These are phyloP conservation scores for Chlorociboria aeruginascens DNA, from an alignment of 495 filamentous ascomycete genomes.

Conservation along the genomic window DNA sequence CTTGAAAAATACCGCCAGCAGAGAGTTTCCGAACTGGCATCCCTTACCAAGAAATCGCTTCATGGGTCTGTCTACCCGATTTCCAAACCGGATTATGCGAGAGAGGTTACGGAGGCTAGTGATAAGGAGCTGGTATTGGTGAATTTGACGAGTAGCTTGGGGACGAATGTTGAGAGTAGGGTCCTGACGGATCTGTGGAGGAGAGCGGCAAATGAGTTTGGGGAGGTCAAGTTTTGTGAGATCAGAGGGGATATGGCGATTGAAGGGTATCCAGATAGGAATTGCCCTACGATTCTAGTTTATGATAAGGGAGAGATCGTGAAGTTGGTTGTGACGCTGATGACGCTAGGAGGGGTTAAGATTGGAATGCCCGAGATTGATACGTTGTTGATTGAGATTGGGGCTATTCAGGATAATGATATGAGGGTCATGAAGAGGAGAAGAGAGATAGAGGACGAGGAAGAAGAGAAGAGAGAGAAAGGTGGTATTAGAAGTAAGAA, in stretches of 20 bases:
- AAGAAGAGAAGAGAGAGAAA: conserved; percentile 33
- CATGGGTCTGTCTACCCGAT: conserved; percentile 87
- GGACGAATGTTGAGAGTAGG: conserved; percentile 72
- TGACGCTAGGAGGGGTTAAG: conserved; percentile 56
- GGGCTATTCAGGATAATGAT: conserved; percentile 65
- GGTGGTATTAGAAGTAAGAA: conserved; percentile 31
- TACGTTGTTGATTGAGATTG: conserved; percentile 65
- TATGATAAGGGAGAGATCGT: conserved; percentile 88
- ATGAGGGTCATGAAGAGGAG: conserved; percentile 58
- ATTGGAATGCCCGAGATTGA: conserved; percentile 58
- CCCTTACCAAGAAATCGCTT: conserved; percentile 57
- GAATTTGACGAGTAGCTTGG: conserved; percentile 64
- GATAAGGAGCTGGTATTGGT: conserved; percentile 64
- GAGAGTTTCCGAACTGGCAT: conserved; percentile 68
- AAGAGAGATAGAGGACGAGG: conserved; percentile 45
- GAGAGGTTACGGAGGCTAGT: conserved; percentile 88
- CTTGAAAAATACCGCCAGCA: conserved; percentile 77
- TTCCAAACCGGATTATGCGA: conserved; percentile 83
- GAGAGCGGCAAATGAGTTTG: conserved; percentile 67
- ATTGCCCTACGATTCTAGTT: conserved; percentile 87
- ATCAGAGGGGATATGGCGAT: conserved; percentile 89
- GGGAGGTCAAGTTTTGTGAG: conserved; percentile 96
- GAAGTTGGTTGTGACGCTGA: conserved; percentile 77
- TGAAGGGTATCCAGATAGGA: conserved; percentile 88
- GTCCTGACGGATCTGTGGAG: conserved; percentile 81